These are phyloP conservation scores for Diplocarpon rosae DNA, from an alignment of 2,329 filamentous ascomycete species.

Conservation along the genomic window DNA sequence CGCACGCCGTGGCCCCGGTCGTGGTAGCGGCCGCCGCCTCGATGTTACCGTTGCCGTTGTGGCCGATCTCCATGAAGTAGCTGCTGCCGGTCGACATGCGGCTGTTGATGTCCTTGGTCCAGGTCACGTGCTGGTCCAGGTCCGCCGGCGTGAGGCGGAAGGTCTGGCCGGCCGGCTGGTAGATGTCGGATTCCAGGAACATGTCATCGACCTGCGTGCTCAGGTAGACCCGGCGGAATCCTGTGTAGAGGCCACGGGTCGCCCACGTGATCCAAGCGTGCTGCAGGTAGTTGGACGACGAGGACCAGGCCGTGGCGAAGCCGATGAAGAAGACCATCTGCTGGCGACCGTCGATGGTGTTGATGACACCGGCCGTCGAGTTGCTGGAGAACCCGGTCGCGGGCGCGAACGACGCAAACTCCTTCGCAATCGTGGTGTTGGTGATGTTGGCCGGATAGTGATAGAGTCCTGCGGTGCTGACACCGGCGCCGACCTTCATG, in stretches of 20 bases:
- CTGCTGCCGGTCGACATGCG: conserved; percentile 40
- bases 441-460: conserved; percentile 48
- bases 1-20: conserved; percentile 12
- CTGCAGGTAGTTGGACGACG: conserved; percentile 46
- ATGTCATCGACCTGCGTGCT: conserved; percentile 44
- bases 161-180: conserved; percentile 34
- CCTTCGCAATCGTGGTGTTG: conserved; percentile 40
- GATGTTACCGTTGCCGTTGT: conserved; percentile 45
- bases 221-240: conserved; percentile 20
- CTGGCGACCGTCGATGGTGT: conserved; percentile 43
- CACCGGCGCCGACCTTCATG: conserved; percentile 37
- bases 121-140: conserved; percentile 35
- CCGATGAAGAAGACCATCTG: conserved; percentile 50
- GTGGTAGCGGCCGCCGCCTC: conserved; percentile 18
- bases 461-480: conserved; percentile 41
- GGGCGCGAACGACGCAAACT: conserved; percentile 42
- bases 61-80: conserved; percentile 42
- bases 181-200: conserved; percentile 42
- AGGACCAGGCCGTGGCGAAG: conserved; percentile 34
- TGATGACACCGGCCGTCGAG: conserved; percentile 47
- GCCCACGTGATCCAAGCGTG: conserved; percentile 53
- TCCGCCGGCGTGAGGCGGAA: conserved; percentile 40
- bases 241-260: conserved; percentile 41
- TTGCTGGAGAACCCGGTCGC: conserved; percentile 30
- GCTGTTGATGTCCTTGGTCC: conserved; percentile 32